Evolutionary conservation across 2,329 filamentous ascomycete genomes (phyloP), one percentile per base, ranked within the genome.

Genomic region (Venturia carpophila): DNA sequence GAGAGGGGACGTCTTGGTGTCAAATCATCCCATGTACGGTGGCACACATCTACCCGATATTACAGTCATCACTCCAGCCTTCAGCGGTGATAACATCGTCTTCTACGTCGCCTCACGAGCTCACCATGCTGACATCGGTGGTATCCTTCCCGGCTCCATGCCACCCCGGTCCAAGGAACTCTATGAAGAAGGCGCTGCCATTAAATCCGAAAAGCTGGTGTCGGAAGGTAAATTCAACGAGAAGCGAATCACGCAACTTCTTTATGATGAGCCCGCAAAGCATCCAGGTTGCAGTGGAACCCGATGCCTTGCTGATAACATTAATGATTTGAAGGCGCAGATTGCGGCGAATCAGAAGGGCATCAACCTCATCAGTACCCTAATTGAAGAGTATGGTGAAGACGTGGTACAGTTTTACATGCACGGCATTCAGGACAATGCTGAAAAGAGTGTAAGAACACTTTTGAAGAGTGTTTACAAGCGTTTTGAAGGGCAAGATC

Each of bases 271-370:
- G 68, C 91, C 91, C 0, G 88, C 89, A 0, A 80, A 87, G 69
- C 86, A 89, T 69, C 85, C 87, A 0, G 91, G 89, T 0, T 94
- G 90, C 76, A 87, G 84, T 64, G 91, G 90, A 1, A 92, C 91
- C 0, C 80, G 91, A 55, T 91, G 90, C 72, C 79, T 95, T 1
- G 86, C 84, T 11, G 91, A 96, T 74, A 95, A 95, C 72, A 80
- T 95, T 68, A 92, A 91, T 63, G 91, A 95, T 72, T 80, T 96
- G 49, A 92, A 92, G 74, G 91, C 91, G 0, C 91, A 95, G 73
- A 87, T 94, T 15, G 90, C 91, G 0, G 90, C 91, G 15, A 95
- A 96, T 71, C 88, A 91, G 70, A 92, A 92, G 70, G 91, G 91
- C 10, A 93, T 93, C 71, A 87, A 85, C 43, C 79, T 93, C 27